Base-by-base conservation (phyloP, 306 rosid genomes). In the Dalbergia oliveri region DNA sequence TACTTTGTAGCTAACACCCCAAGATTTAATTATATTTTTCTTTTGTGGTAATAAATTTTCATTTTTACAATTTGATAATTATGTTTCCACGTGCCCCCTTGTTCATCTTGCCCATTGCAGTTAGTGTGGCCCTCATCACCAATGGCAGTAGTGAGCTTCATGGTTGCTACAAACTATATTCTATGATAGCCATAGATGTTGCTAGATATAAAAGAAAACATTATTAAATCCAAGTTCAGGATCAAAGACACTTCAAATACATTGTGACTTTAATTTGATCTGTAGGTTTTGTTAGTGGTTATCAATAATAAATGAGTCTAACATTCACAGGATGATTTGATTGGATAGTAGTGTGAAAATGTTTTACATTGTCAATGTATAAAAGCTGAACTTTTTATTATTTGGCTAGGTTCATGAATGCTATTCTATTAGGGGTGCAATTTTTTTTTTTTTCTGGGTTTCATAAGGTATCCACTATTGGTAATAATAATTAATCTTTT, bases 1-100 rank as follows among this genome's bases (percentile, higher is more conserved):
- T 81, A 70, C 78, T 86, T 78, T 85, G 85, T 69, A 74, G 82
- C 72, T 84, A 83, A 83, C 84, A 73, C 75, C 75, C 61, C 5
- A 73, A 73, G 21, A 83, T 85, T 79, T 79, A 76, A 62, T 75
- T 80, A 21, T 80, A 72, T 50, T 72, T 78, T 82, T 62, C 49
- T 74, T 69, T 78, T 18, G 1, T 67, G 61, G 60, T 73, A 47
- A 74, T 72, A 69, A 79, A 62, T 54, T 54, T 39, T 70, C 50
- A 11, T 13, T 74, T 73, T 69, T 50, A 75, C 33, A 60, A 21
- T 26, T 53, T 75, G 56, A 57, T 69, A 10, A 34, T 9, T 33
- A 60, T 57, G 63, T 26, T 80, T 47, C 14, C 53, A 11, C 15
- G 53, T 11, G 50, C 3, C 50, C 50, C 50, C 50, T 3, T 8